Evolutionary conservation across 768 basidiomycete species (phyloP).

Genomic region (Kwoniella sp.): DNA sequence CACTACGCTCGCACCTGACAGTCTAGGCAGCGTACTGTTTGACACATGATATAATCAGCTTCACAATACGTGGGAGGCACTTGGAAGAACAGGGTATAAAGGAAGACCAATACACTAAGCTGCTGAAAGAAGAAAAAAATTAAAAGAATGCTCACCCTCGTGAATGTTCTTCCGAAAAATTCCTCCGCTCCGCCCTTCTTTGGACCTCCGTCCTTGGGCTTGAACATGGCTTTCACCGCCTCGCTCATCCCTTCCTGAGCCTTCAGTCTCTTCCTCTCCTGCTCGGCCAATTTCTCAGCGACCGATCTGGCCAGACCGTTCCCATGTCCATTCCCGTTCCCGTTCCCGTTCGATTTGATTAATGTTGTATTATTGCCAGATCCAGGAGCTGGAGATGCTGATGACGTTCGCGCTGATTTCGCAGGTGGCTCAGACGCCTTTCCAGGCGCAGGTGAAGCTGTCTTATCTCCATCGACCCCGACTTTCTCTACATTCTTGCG

Average conservation of each 20-base stretch:
- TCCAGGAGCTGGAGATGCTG: not conserved
- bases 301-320: conserved; percentile 65
- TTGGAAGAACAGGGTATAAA: too few relatives aligned
- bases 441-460: not conserved
- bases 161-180: conserved; percentile 90
- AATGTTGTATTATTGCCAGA: conserved; percentile 5
- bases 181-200: conserved; percentile 76
- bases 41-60: too few relatives aligned
- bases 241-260: conserved; percentile 72
- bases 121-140: too few relatives aligned
- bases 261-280: conserved; percentile 76
- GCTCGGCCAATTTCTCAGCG: conserved; percentile 70
- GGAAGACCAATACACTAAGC: not conserved
- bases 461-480: not conserved
- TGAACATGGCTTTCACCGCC: conserved; percentile 81
- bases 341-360: conserved; percentile 5
- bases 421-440: conserved; percentile 7
- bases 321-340: conserved; percentile 2
- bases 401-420: not conserved
- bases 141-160: conserved; percentile 73
- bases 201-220: conserved; percentile 60
- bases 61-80: too few relatives aligned
- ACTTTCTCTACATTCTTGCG: conserved; percentile 19
- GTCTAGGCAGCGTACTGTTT: too few relatives aligned
- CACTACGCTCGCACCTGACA: too few relatives aligned